Evolutionary conservation across 1,284 basidiomycete genomes (phyloP), one percentile per base, ranked within the genome.

Genomic region (Sporisorium iseilematis-ciliati): DNA sequence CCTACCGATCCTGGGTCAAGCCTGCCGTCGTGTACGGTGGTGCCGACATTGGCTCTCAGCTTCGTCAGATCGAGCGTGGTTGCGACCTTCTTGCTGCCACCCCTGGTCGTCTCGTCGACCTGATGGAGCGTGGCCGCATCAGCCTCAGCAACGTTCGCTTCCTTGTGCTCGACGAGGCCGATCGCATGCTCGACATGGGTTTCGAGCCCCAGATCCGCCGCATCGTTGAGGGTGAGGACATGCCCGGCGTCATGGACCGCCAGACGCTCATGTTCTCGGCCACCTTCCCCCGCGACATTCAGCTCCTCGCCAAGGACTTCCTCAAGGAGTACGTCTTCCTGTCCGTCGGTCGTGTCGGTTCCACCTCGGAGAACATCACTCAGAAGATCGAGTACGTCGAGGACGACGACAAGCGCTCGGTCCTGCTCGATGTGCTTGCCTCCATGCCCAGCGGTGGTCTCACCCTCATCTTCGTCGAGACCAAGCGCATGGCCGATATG

Each of bases 151-250:
- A 98, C 88, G 92, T 99, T 87, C 92, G 93, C 82, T 99, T 97
- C 88, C 92, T 99, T 58, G 97, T 99, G 38, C 92, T 99, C 65
- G 97, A 99, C 84, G 97, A 99, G 88, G 97, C 96, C 71, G 97
- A 99, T 88, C 93, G 96, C 84, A 99, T 99, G 96, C 90, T 99
- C 82, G 96, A 99, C 89, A 99, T 99, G 96, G 96, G 96, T 92
- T 99, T 99, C 89, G 96, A 99, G 88, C 97, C 97, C 69, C 96
- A 99, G 88, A 99, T 99, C 84, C 91, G 96, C 76, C 90, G 95
- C 55, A 99, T 99, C 85, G 97, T 99, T 33, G 93, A 98, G 86
- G 93, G 93, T 76, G 95, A 96, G 84, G 97, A 99, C 87, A 99
- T 99, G 96, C 95, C 97, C 29, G 93, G 91, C 59, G 91, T 93